phyloP scores from a whole-genome alignment of 306 rosid genomes.

The Vigna nakashimae region DNA sequence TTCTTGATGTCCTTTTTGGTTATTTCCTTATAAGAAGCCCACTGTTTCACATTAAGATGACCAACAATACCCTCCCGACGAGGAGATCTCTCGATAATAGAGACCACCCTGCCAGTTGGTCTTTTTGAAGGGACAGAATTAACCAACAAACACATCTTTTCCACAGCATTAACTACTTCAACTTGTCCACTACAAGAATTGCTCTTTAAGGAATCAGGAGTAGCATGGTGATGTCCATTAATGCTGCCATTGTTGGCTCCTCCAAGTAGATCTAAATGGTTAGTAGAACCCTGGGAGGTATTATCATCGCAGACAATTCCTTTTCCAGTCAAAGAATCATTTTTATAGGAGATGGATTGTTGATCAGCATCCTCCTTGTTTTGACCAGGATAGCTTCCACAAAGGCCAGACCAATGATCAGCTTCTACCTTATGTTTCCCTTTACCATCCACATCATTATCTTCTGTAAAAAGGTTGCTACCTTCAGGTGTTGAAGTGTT shows the following conservation, averaged over 20 bases:
- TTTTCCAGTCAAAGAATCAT: slow-evolving; percentile 46
- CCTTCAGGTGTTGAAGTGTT: slow-evolving; percentile 53
- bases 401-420: slow-evolving; percentile 46
- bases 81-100: slow-evolving; percentile 71
- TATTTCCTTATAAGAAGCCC: slow-evolving; percentile 51
- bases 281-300: slow-evolving; percentile 40
- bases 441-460: slow-evolving; percentile 48
- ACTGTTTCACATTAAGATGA: slow-evolving; percentile 61
- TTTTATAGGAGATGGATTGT: slow-evolving; percentile 35
- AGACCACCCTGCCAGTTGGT: slow-evolving; percentile 84
- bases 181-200: slow-evolving; percentile 51
- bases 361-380: slow-evolving; percentile 53
- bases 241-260: slow-evolving; percentile 44
- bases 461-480: slow-evolving; percentile 50
- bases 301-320: slow-evolving; percentile 35
- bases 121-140: slow-evolving; percentile 75
- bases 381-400: slow-evolving; percentile 51
- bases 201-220: slow-evolving; percentile 45
- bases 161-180: slow-evolving; percentile 55
- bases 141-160: slow-evolving; percentile 61
- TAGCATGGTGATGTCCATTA: slow-evolving; percentile 41
- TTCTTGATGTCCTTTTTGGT: slow-evolving; percentile 54
- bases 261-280: slow-evolving; percentile 43
- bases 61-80: slow-evolving; percentile 77
- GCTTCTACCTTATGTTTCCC: slow-evolving; percentile 57